Base-by-base conservation (phyloP, 176 grass and related monocot genomes). In the Musa itinerans region DNA sequence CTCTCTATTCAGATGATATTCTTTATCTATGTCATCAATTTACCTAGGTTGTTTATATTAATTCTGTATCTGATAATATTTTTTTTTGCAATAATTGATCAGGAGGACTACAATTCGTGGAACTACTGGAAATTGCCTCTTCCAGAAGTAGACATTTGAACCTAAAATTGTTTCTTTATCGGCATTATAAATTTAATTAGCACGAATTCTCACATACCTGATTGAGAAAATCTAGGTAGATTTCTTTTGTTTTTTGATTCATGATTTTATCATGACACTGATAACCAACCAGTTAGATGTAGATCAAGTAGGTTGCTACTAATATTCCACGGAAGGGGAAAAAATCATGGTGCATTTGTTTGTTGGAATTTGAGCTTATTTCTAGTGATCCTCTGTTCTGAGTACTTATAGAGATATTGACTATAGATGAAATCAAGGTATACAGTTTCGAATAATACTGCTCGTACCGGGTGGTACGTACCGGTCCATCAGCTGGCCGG, bases 111-210 rank as follows among this genome's bases (percentile, higher is more conserved):
- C 72, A 97, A 93, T 83, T 86, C 86, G 53, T 87, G 86, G 83
- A 97, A 97, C 78, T 97, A 83, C 81, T 97, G 94, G 94, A 97
- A 87, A 81, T 73, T 93, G 83, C 94, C 90, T 27, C 70, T 93
- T 50, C 82, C 81, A 83, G 52, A 74, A 78, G 68, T 91, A 83
- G 77, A 89, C 81, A 79, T 85, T 65, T 96, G 85, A 96, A 72
- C 26, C 54, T 25, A 68, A 82, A 63, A 69, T 55, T 26, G 26
- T 15, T 73, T 2, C 12, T 55, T 56, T 22, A 69, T 4, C 11
- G 16, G 15, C 2, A 43, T n/a, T 15, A 19, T 9, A 48, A 70
- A 13, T n/a, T 50, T 70, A 43, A 43, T 43, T 20, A 25, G 15
- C 17, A 48, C 34, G 1, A 11, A 50, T 16, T 2, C 43, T 70